Percentiles rank a stretch among this genome's conserved stretches.
These are phyloP conservation scores for Cyberlindnera subsufficiens DNA, from an alignment of 805 yeast species.

Conservation along the genomic window DNA sequence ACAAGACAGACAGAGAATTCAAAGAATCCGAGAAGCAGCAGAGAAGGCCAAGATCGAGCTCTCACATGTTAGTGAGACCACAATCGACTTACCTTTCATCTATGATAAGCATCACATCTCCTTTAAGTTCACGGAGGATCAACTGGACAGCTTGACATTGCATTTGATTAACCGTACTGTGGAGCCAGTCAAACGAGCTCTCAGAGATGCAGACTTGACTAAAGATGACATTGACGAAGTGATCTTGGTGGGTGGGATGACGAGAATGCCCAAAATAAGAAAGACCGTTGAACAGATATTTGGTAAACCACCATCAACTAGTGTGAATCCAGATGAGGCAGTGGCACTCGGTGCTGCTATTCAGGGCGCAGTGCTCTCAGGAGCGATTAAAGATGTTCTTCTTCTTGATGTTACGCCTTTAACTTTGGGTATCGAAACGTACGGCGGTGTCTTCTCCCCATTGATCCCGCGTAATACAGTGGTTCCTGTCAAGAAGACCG, in stretches of 20 bases:
- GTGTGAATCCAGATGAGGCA: constrained; percentile 89
- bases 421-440: constrained; percentile 78
- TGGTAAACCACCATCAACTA: constrained; percentile 59
- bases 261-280: constrained; percentile 80
- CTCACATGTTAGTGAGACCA: constrained; percentile 57
- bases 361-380: constrained; percentile 82
- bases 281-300: constrained; percentile 54
- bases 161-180: constrained; percentile 63
- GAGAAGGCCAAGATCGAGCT: constrained; percentile 73
- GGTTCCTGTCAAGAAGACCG: constrained; percentile 71
- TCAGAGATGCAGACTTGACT: constrained; percentile 65
- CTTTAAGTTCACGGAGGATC: constrained; percentile 53
- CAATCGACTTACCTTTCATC: constrained; percentile 66
- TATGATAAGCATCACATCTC: constrained; percentile 56
- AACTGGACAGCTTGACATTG: constrained; percentile 61
- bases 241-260: constrained; percentile 83
- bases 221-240: constrained; percentile 68
- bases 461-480: constrained; percentile 73
- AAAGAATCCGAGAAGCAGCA: constrained; percentile 73
- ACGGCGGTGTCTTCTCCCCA: constrained; percentile 79
- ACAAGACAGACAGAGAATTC: constrained; percentile 43
- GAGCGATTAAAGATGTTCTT: constrained; percentile 74
- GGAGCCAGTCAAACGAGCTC: constrained; percentile 67
- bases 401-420: constrained; percentile 79
- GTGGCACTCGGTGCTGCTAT: constrained; percentile 89